A percentile compares a stretch with the other conserved stretches of the same genome.
Evolutionary conservation across 1,284 basidiomycete genomes (phyloP).

Genomic region (Ustilago shanxiensis): DNA sequence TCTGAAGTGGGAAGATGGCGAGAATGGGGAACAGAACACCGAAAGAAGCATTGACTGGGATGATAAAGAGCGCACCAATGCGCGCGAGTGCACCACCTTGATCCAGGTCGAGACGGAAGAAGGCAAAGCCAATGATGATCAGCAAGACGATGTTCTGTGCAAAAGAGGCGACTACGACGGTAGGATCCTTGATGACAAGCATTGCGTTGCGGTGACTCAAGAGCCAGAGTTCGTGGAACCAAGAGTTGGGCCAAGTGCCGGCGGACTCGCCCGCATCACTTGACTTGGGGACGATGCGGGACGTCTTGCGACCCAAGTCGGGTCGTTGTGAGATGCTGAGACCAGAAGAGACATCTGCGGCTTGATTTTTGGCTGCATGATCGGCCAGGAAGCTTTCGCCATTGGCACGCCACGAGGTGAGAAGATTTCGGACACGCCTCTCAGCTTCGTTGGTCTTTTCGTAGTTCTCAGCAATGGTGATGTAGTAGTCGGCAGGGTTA

Average conservation of each 20-base stretch:
- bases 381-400: constrained; percentile 20
- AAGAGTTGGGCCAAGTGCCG: constrained; percentile 50
- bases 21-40: constrained; percentile 52
- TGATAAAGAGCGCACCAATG: constrained; percentile 55
- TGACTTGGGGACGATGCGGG: constrained; percentile 29
- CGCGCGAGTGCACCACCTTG: constrained; percentile 53
- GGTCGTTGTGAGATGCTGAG: background rate
- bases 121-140: constrained; percentile 57
- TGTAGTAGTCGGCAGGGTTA: constrained; percentile 56
- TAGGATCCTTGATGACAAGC: constrained; percentile 52
- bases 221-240: constrained; percentile 45
- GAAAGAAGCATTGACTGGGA: constrained; percentile 52
- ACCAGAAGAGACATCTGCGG: background rate
- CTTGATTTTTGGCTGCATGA: constrained; percentile 1
- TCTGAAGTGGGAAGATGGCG: constrained; percentile 52
- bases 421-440: constrained; percentile 35
- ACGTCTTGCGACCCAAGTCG: constrained; percentile 10
- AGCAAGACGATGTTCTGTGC: constrained; percentile 44
- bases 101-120: constrained; percentile 43
- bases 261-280: constrained; percentile 25
- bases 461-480: constrained; percentile 52
- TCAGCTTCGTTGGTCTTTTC: constrained; percentile 55
- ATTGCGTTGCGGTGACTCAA: constrained; percentile 48
- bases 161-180: constrained; percentile 47
- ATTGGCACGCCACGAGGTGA: constrained; percentile 41